These are phyloP conservation scores for Thalassiosira pacifica DNA, from an alignment of 352 stramenopile species.

Conservation along the genomic window DNA sequence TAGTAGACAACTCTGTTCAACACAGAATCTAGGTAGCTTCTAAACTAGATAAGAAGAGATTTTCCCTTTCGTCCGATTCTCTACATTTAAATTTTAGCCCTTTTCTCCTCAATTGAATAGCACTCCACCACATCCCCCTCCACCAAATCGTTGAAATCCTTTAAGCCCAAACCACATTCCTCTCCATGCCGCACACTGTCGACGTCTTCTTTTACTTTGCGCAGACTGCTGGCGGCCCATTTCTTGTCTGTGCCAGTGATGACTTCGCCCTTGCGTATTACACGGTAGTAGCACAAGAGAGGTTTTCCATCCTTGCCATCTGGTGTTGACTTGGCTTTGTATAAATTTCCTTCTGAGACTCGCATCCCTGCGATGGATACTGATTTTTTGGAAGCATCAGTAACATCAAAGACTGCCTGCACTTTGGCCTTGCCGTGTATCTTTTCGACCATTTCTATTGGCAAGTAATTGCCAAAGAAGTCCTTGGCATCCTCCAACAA, in stretches of 20 bases:
- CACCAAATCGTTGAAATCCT: conserved; percentile 79
- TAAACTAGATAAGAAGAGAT: too few relatives aligned
- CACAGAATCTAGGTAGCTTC: too few relatives aligned
- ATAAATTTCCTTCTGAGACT: conserved; percentile 79
- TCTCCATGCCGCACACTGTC: conserved; percentile 76
- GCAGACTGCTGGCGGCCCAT: conserved; percentile 70
- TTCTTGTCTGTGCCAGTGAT: conserved; percentile 65
- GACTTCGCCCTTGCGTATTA: conserved; percentile 65
- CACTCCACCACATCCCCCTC: conserved; percentile 86
- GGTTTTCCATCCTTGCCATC: conserved; percentile 6
- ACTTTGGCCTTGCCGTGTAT: conserved; percentile 81
- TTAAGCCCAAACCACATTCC: conserved; percentile 84
- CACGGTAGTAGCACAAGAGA: conserved; percentile 68
- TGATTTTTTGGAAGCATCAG: conserved; percentile 69
- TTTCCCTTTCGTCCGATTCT: too few relatives aligned
- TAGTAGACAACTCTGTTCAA: too few relatives aligned
- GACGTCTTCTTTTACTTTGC: conserved; percentile 81
- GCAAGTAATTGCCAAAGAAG: conserved; percentile 81
- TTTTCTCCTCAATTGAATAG: conserved; percentile 85
- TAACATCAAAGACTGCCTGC: conserved; percentile 82
- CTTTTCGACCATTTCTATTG: conserved; percentile 62
- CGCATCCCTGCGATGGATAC: conserved; percentile 80
- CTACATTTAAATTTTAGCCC: conserved; percentile 58
- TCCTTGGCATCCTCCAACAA: conserved; percentile 86
- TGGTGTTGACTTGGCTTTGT: conserved; percentile 63